Evolutionary conservation across 352 stramenopile species (phyloP).

Genomic region (Chrysophaeum taylorii): DNA sequence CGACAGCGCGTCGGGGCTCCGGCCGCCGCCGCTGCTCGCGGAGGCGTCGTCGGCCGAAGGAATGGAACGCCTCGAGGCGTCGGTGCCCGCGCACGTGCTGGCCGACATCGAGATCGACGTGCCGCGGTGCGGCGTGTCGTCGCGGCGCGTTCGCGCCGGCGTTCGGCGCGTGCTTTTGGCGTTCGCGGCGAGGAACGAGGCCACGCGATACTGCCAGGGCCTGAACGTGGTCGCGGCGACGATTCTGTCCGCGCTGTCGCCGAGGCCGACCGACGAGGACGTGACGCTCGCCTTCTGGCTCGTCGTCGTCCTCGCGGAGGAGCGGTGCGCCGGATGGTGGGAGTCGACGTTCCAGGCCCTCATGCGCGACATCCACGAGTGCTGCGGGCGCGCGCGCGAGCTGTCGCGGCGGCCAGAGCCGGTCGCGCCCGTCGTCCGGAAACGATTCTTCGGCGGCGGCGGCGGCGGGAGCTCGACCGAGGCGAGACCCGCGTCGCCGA

Average conservation of each 20-base stretch:
- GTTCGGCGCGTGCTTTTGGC: slow-evolving; percentile 63
- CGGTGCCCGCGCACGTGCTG: neutral
- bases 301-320: slow-evolving; percentile 55
- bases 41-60: neutral
- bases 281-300: slow-evolving; percentile 64
- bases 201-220: slow-evolving; percentile 67
- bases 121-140: neutral
- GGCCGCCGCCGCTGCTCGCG: neutral
- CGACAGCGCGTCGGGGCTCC: too few species aligned
- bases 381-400: too few species aligned
- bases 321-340: neutral
- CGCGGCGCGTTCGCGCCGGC: neutral
- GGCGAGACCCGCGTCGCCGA: too few species aligned
- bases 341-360: too few species aligned
- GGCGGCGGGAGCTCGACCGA: too few species aligned
- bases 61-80: neutral
- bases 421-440: too few species aligned
- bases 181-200: slow-evolving; percentile 63
- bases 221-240: slow-evolving; percentile 70
- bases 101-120: neutral
- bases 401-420: too few species aligned
- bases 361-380: too few species aligned
- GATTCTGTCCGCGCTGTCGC: slow-evolving; percentile 35
- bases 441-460: too few species aligned
- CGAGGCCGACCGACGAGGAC: slow-evolving; percentile 49